These are phyloP conservation scores for Phoma sp. DNA, from an alignment of 2,329 filamentous ascomycete genomes.

Conservation along the genomic window DNA sequence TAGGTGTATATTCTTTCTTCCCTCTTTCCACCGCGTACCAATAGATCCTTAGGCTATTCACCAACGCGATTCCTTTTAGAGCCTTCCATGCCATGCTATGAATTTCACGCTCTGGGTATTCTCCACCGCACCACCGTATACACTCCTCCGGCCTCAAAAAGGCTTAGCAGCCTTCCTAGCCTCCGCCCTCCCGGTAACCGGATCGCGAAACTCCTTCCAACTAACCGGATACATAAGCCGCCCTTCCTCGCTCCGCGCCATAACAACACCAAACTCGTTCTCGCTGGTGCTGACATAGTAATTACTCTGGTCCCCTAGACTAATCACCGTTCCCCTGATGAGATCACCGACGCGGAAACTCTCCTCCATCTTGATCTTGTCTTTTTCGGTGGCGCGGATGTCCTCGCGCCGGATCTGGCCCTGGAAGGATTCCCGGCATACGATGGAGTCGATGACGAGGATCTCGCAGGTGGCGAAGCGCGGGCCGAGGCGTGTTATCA, in stretches of 20 bases:
- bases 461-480: slow-evolving; percentile 87
- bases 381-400: slow-evolving; percentile 93
- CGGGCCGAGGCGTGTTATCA: slow-evolving; percentile 83
- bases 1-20: too few relatives aligned
- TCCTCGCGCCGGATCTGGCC: slow-evolving; percentile 88
- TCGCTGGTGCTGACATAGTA: slow-evolving; percentile 94
- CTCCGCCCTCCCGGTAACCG: slow-evolving; percentile 77
- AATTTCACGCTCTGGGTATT: not conserved
- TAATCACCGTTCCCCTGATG: slow-evolving; percentile 86
- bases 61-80: too few relatives aligned
- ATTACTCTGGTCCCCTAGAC: slow-evolving; percentile 88
- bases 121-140: not conserved
- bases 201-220: slow-evolving; percentile 94
- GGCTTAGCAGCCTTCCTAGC: slow-evolving; percentile 93
- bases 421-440: slow-evolving; percentile 81
- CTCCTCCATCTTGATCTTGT: slow-evolving; percentile 88
- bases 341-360: slow-evolving; percentile 93
- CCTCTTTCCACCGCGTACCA: too few relatives aligned
- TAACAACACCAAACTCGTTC: slow-evolving; percentile 91
- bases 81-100: too few relatives aligned
- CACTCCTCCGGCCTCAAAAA: slow-evolving; percentile 51
- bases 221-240: slow-evolving; percentile 92
- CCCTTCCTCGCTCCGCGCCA: slow-evolving; percentile 86
- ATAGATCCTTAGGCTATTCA: too few relatives aligned
- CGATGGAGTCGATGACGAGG: slow-evolving; percentile 72